Base-by-base conservation (phyloP, 257 asterid species). In the Catharanthus roseus region DNA sequence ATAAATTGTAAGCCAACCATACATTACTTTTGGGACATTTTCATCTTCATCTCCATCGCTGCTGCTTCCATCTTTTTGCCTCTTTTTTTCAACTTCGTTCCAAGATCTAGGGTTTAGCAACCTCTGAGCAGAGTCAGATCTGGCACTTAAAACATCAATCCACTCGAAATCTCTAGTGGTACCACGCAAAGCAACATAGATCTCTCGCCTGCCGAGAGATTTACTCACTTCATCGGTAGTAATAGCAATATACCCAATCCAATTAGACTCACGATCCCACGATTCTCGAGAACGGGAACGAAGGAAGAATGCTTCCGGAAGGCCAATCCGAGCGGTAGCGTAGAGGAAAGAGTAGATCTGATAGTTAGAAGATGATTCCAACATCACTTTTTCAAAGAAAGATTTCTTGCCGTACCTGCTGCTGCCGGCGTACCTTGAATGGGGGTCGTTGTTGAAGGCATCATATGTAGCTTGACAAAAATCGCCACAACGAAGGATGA, bases 201-300 rank as follows among this genome's bases (percentile, higher is more conserved):
- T 79, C 65, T 90, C 97, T 2, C 96, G 89, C 42, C 96, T 88
- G 74, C 97, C 98, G 8, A 84, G 57, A 18, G 77, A 60, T 42
- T 21, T 67, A 66, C 86, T 82, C 18, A 29, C 85, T 18, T 74
- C 83, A 61, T 93, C 96, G 15, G 85, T 57, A 42, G 96, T 85
- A 57, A 77, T 54, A 4, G 96, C 93, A 26, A 93, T 72, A 79
- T 88, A 88, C 47, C 98, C 98, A 34, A 93, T 88, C 95, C 92
- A 93, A 13, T 93, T 93, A 51, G 98, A 88, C 47, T 93, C 97
- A 10, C 90, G 72, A 83, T 93, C 98, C 98, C 97, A 90, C 0
- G 90, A 47, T 0, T 93, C 90, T 0, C 89, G 88, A 0, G 97
- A 87, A 23, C 73, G 78, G 19, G 93, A 86, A 75, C 80, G 93